Evolutionary conservation across 345 rosid genomes (phyloP).

Genomic region (Pistacia vera): DNA sequence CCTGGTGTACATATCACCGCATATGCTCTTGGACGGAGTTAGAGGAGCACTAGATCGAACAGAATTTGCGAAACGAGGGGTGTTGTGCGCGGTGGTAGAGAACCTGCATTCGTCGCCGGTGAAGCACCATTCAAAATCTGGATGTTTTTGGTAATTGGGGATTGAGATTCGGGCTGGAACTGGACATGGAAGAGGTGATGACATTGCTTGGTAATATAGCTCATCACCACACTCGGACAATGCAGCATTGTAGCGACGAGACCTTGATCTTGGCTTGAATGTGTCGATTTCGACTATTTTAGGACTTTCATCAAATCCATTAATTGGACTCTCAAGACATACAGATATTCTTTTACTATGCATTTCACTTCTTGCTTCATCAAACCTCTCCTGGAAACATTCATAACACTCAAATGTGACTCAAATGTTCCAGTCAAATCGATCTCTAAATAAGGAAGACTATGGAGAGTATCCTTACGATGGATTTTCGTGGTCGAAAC

Average conservation of each 20-base stretch:
- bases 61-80: conserved; percentile 53
- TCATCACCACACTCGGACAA: conserved; percentile 44
- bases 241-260: conserved; percentile 34
- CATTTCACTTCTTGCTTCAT: conserved; percentile 38
- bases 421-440: not conserved
- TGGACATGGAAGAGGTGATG: conserved; percentile 42
- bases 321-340: conserved; percentile 18
- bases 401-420: not conserved
- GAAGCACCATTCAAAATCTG: conserved; percentile 50
- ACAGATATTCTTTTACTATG: conserved; percentile 40
- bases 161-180: conserved; percentile 32
- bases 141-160: conserved; percentile 24
- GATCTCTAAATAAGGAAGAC: not conserved
- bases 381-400: conserved; percentile 37
- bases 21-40: conserved; percentile 49
- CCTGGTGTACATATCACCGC: conserved; percentile 44
- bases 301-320: conserved; percentile 40
- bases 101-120: conserved; percentile 50
- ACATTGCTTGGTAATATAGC: conserved; percentile 30
- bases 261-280: conserved; percentile 52
- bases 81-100: conserved; percentile 53
- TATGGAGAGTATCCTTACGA: conserved; percentile 35
- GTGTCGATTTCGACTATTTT: conserved; percentile 63
- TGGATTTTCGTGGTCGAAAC: conserved; percentile 37
- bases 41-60: conserved; percentile 22